Conservation (phyloP, 1,139 yeast genomes). For the Insectozyma bohioensis region DNA sequence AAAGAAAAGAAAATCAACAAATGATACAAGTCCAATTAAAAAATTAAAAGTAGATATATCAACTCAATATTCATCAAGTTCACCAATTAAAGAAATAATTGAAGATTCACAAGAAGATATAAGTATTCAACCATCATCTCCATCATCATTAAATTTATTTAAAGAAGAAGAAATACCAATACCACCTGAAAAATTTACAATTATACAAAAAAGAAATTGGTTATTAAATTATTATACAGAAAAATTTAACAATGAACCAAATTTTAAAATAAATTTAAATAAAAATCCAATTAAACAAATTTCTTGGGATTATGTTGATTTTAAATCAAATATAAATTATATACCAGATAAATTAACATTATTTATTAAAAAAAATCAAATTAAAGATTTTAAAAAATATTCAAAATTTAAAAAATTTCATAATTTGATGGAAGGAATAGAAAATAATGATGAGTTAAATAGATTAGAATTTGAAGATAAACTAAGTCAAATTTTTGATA, state of each 20-base stretch:
- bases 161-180: slow-evolving; percentile 14
- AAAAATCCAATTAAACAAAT: slow-evolving; percentile 27
- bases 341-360: slow-evolving; percentile 13
- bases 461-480: slow-evolving; percentile 22
- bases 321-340: slow-evolving; percentile 38
- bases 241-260: slow-evolving; percentile 20
- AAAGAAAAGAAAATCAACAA: slow-evolving; percentile 1
- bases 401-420: slow-evolving; percentile 29
- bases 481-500: slow-evolving; percentile 32
- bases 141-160: too few species aligned
- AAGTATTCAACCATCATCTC: neutral
- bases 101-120: slow-evolving; percentile 22
- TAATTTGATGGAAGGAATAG: slow-evolving; percentile 8
- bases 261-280: slow-evolving; percentile 25
- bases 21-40: slow-evolving; percentile 8
- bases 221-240: slow-evolving; percentile 25
- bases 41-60: slow-evolving; percentile 6
- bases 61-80: slow-evolving; percentile 16
- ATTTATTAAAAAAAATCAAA: slow-evolving; percentile 10
- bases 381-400: slow-evolving; percentile 29
- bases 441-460: slow-evolving; percentile 19
- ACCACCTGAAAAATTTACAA: slow-evolving; percentile 16
- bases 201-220: slow-evolving; percentile 33
- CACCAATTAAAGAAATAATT: slow-evolving; percentile 11
- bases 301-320: slow-evolving; percentile 48